A percentile compares a stretch with the other conserved stretches of the same genome.
phyloP scores from a whole-genome alignment of 2,329 filamentous ascomycete species.

The Pestalotiopsis sp. region DNA sequence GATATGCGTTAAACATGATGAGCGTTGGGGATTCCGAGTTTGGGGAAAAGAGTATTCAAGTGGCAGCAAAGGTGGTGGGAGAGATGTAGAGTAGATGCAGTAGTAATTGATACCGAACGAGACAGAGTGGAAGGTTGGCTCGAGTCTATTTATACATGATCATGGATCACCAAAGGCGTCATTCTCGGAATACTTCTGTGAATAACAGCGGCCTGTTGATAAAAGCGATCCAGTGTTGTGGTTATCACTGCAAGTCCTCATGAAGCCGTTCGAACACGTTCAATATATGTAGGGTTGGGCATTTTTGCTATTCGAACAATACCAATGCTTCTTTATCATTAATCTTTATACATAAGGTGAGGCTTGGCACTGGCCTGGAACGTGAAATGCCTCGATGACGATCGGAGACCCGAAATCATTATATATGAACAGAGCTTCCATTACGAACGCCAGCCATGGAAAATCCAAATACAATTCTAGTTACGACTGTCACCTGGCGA shows the following conservation, averaged over 20 bases:
- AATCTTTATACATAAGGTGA: neutral
- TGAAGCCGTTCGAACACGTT: too few species aligned
- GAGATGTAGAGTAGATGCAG: too few species aligned
- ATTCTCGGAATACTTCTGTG: neutral
- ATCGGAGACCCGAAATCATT: neutral
- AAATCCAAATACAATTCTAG: neutral
- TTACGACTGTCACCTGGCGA: slow-evolving; percentile 16
- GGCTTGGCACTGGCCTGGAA: neutral
- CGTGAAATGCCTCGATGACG: neutral
- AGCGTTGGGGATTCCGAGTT: too few species aligned
- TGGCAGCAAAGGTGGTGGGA: too few species aligned
- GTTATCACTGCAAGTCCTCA: too few species aligned
- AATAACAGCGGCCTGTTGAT: neutral
- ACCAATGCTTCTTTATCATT: neutral
- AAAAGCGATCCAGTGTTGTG: neutral
- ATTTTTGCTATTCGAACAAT: neutral
- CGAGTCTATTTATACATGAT: too few species aligned
- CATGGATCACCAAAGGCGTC: too few species aligned
- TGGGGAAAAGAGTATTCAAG: too few species aligned
- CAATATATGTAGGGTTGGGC: neutral
- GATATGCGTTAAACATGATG: too few species aligned
- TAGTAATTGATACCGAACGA: too few species aligned
- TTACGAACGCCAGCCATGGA: neutral
- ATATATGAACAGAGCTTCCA: neutral
- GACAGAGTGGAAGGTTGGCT: too few species aligned